Base-by-base conservation (phyloP, 805 yeast genomes). In the Blastobotrys parvus region DNA sequence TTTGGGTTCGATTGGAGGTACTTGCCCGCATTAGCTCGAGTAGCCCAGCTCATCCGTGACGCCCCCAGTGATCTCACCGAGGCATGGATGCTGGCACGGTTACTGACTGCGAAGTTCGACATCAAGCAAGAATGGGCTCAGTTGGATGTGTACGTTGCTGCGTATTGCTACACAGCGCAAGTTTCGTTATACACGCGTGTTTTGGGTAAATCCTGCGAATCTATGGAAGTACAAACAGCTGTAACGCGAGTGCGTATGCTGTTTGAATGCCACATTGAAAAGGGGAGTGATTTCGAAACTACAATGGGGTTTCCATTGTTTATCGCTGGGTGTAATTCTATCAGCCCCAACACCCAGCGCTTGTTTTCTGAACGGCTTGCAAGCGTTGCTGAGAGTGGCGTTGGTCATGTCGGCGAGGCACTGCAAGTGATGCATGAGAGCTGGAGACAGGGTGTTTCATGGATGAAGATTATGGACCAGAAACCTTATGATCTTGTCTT, bases 131-230 rank as follows among this genome's bases (percentile, higher is more conserved):
- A n/a, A n/a, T n/a, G n/a, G n/a, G n/a, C n/a, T n/a, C 10, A 25
- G 11, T 11, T 11, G 11, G 11, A 7, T 25, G 11, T 25, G 10
- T 76, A 53, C 64, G 17, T 15, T 67, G n/a, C n/a, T n/a, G n/a
- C n/a, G n/a, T n/a, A n/a, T n/a, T n/a, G n/a, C n/a, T n/a, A n/a
- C n/a, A n/a, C n/a, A n/a, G n/a, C n/a, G n/a, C n/a, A n/a, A n/a
- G n/a, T n/a, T n/a, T n/a, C n/a, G n/a, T 55, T 80, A 6, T 76
- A 75, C 50, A 60, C 82, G 25, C 61, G 86, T 16, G 81, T 77
- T 1, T 58, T 79, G 15, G 51, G 57, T 19, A 51, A 76, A 2
- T 75, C 78, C 0, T 53, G 71, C 19, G 55, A 56, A 7, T 74
- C 80, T 25, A 52, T 56, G 2, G 44, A 71, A 2, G 71, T 80